Evolutionary conservation across 2,329 filamentous ascomycete genomes (phyloP), one percentile per base, ranked within the genome.

Genomic region (Fusarium subtropicale): DNA sequence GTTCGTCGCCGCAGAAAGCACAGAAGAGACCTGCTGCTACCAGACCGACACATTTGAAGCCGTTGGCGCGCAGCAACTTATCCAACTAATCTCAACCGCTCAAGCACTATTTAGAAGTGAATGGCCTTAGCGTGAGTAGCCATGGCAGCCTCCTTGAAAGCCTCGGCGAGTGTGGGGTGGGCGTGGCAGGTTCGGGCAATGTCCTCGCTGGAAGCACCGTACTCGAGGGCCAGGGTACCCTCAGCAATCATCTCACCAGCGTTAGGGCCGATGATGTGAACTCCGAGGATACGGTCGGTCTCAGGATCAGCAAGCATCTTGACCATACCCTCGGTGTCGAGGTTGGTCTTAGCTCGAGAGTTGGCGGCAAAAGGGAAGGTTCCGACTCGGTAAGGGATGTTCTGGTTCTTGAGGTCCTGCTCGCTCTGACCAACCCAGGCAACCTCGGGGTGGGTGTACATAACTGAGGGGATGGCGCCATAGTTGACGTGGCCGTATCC

Each of bases 111-210:
- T 79, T 92, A 99, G 83, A 92, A 97, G 86, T 99, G 96, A 80
- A 99, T 97, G 72, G 96, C 91, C 86, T 97, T 96, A 77, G 90
- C 89, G 85, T 97, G 94, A 52, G 95, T 97, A 68, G 93, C 92
- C 96, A 99, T 98, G 74, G 96, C 96, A 77, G 96, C 96, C 88
- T 99, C 96, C 88, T 99, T 99, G 88, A 99, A 98, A 45, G 96
- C 96, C 86, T 99, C 96, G 26, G 95, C 90, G 64, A 99, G 87
- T 53, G 94, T 97, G 59, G 96, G 96, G 84, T 99, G 96, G 58
- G 96, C 96, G 83, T 99, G 96, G 83, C 93, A 96, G 71, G 96
- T 98, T 78, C 96, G 89, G 66, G 91, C 94, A 78, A 97, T 93
- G 81, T 97, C 96, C 85, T 99, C 96, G 76, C 90, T 94, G 71